These are phyloP conservation scores for Sporisorium scitamineum DNA, from an alignment of 1,284 basidiomycete genomes.

Conservation along the genomic window DNA sequence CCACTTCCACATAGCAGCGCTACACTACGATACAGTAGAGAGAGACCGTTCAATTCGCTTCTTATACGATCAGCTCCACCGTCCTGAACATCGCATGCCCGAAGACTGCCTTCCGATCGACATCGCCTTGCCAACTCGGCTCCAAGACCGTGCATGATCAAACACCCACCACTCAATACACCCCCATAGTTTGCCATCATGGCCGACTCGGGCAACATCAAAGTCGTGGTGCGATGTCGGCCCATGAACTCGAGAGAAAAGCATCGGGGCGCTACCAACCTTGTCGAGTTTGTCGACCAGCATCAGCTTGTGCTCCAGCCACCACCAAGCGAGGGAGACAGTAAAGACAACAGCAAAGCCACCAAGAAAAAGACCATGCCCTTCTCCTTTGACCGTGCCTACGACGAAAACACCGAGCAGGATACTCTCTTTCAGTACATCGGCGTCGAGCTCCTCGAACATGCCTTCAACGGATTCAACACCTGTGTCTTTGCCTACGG, in stretches of 20 bases:
- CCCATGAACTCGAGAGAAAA: conserved; percentile 63
- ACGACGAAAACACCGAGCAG: conserved; percentile 65
- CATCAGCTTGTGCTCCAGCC: conserved; percentile 61
- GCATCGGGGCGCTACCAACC: conserved; percentile 59
- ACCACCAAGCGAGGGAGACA: conserved; percentile 54
- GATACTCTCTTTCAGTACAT: conserved; percentile 92
- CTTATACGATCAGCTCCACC: neutral
- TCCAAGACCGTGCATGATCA: neutral
- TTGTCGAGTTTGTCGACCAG: conserved; percentile 58
- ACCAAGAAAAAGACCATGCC: conserved; percentile 66
- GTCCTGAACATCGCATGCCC: neutral
- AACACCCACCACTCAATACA: neutral
- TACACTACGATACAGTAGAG: neutral
- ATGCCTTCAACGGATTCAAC: conserved; percentile 96
- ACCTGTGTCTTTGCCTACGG: conserved; percentile 72
- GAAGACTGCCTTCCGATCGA: neutral
- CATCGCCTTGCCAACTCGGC: neutral
- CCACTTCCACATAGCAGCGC: neutral
- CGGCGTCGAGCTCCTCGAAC: conserved; percentile 92
- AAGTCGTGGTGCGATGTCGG: conserved; percentile 66
- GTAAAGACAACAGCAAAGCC: conserved; percentile 52
- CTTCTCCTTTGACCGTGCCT: conserved; percentile 64
- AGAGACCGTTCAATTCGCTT: neutral
- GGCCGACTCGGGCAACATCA: conserved; percentile 67
- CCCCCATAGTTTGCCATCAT: conserved; percentile 30